phyloP scores from a whole-genome alignment of 352 stramenopile genomes.

The Globisporangium paroecandrum region DNA sequence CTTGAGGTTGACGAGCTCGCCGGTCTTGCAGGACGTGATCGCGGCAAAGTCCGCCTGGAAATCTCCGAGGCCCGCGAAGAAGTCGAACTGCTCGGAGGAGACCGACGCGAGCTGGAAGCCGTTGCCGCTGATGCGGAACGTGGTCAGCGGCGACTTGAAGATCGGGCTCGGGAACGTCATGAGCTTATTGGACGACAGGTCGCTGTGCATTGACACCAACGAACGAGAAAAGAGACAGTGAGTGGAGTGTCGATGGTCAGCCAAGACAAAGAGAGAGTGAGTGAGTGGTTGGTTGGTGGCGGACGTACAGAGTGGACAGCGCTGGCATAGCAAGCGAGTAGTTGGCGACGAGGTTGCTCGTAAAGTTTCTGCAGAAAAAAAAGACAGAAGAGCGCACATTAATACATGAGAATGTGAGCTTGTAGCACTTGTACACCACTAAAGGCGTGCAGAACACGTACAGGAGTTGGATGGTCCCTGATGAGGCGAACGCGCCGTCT shows the following conservation, averaged over 20 bases:
- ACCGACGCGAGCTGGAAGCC: conserved; percentile 53
- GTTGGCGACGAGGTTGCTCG: conserved; percentile 36
- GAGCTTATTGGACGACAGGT: conserved; percentile 53
- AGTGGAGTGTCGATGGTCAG: background rate
- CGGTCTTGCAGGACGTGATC: conserved; percentile 38
- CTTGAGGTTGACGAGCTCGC: conserved; percentile 55
- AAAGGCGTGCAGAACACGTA: conserved; percentile 13
- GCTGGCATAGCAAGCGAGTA: conserved; percentile 38
- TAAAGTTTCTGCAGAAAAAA: conserved; percentile 40
- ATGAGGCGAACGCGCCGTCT: conserved; percentile 29
- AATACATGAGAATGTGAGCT: background rate
- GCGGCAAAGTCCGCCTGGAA: conserved; percentile 54
- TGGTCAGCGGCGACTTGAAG: conserved; percentile 46
- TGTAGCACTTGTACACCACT: background rate
- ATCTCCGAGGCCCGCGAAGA: conserved; percentile 55
- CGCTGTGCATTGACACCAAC: conserved; percentile 18
- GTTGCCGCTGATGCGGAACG: conserved; percentile 45
- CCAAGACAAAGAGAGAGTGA: background rate
- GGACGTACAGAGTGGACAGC: conserved; percentile 40
- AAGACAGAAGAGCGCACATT: background rate
- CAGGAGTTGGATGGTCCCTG: conserved; percentile 32
- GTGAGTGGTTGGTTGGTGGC: background rate
- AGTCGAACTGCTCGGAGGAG: conserved; percentile 57
- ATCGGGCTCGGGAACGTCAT: conserved; percentile 40
- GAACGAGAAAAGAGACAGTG: background rate